Evolutionary conservation across 2,329 filamentous ascomycete genomes (phyloP).

Genomic region (Emergomyces pasteurianus): DNA sequence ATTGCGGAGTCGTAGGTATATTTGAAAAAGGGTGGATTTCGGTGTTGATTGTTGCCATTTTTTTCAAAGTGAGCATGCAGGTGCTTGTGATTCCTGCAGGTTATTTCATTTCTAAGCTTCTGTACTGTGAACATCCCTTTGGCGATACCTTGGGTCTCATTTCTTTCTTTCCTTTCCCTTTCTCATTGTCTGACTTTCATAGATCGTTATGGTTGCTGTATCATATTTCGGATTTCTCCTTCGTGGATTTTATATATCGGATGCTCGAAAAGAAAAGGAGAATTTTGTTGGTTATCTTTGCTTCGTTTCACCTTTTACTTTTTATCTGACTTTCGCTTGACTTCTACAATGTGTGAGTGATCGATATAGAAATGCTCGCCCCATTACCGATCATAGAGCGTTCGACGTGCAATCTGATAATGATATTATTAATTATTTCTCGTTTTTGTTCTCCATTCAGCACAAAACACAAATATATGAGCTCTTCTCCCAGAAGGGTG

Average conservation of each 20-base stretch:
- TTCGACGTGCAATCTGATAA: too few species aligned
- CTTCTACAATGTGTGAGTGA: background rate
- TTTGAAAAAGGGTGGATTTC: background rate
- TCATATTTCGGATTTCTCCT: background rate
- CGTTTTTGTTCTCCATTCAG: too few species aligned
- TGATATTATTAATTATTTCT: too few species aligned
- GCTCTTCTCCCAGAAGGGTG: too few species aligned
- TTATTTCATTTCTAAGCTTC: background rate
- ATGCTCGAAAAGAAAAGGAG: background rate
- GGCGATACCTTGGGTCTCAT: background rate
- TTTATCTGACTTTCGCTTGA: background rate
- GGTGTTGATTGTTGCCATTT: background rate
- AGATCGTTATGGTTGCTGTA: background rate
- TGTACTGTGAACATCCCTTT: background rate
- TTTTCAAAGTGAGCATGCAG: too few species aligned
- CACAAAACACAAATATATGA: too few species aligned
- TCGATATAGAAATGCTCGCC: background rate
- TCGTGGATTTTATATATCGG: background rate
- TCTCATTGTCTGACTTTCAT: background rate
- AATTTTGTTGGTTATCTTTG: background rate
- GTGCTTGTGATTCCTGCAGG: background rate
- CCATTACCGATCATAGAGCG: too few species aligned
- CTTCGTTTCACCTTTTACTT: background rate
- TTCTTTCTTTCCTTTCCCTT: background rate
- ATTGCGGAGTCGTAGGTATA: constrained; percentile 29